Evolutionary conservation across 2,329 filamentous ascomycete genomes (phyloP), one percentile per base, ranked within the genome.

Genomic region (Talaromyces sp.): DNA sequence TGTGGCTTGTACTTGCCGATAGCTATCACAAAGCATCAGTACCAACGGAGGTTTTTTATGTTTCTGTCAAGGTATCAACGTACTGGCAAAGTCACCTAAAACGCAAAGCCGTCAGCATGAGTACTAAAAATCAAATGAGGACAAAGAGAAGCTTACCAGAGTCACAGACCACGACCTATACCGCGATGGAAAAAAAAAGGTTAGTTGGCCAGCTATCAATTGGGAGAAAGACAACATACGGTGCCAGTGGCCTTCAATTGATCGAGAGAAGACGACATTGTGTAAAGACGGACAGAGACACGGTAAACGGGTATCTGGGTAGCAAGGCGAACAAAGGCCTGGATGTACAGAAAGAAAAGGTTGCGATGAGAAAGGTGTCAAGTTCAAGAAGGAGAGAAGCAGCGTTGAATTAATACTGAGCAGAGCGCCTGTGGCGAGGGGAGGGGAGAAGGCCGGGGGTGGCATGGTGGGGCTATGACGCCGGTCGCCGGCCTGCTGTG

Each of bases 1-100:
- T 99, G 93, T 67, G 95, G 95, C 88, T 96, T 96, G 88, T 99
- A 99, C 85, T 98, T 97, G 84, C 85, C 93, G 79, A 99, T 99
- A 79, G 93, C 93, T 87, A 81, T 77, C 68, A 78, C 46, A 46
- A n/a, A 46, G 31, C 19, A 49, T 56, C 32, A 29, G 26, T 62
- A 56, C 27, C 49, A 52, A 49, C 41, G 31, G n/a, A 32, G 55
- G 21, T 26, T 27, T 55, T 17, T 14, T 24, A 35, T 26, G n/a
- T 19, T 11, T 13, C 3, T 17, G 4, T 57, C 55, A 41, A 43
- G 38, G 13, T n/a, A 17, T 64, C 64, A 52, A 87, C 87, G 82
- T 79, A 90, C 88, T 88, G 73, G 85, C 86, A 80, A 91, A 91
- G 82, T 91, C 89, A 83, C 43, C 43, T 50, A 50, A 60, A 58